phyloP scores from a whole-genome alignment of 768 basidiomycete genomes.

The Dacryopinax primogenitus region DNA sequence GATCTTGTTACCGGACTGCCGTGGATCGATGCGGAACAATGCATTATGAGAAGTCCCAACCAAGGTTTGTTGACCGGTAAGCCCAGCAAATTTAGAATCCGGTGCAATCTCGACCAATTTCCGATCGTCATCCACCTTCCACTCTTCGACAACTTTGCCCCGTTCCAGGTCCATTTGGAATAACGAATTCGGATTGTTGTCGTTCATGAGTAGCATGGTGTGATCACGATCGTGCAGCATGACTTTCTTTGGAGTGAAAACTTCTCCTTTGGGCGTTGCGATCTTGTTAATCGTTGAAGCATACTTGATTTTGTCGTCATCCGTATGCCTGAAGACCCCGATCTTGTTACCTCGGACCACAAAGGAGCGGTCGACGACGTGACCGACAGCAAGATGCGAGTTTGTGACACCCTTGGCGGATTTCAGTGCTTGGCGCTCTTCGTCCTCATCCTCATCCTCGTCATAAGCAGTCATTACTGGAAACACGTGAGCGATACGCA shows the following conservation, averaged over 20 bases:
- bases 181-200: constrained; percentile 62
- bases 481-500: background rate
- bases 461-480: constrained; percentile 16
- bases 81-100: constrained; percentile 88
- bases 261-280: constrained; percentile 62
- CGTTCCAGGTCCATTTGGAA: constrained; percentile 83
- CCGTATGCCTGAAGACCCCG: constrained; percentile 71
- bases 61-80: constrained; percentile 81
- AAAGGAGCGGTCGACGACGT: constrained; percentile 89
- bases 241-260: constrained; percentile 79
- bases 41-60: constrained; percentile 90
- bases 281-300: constrained; percentile 77
- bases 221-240: constrained; percentile 96
- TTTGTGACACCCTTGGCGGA: constrained; percentile 43
- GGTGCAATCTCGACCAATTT: constrained; percentile 82
- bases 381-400: constrained; percentile 82
- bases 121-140: constrained; percentile 90
- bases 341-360: constrained; percentile 87
- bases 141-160: constrained; percentile 95
- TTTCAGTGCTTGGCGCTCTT: constrained; percentile 25
- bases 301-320: constrained; percentile 63
- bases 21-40: constrained; percentile 94
- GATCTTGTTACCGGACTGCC: constrained; percentile 80
- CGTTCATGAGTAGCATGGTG: constrained; percentile 88
- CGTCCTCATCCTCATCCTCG: constrained; percentile 28